Evolutionary conservation across 495 filamentous ascomycete species (phyloP).

Genomic region (Copromyces sp.): DNA sequence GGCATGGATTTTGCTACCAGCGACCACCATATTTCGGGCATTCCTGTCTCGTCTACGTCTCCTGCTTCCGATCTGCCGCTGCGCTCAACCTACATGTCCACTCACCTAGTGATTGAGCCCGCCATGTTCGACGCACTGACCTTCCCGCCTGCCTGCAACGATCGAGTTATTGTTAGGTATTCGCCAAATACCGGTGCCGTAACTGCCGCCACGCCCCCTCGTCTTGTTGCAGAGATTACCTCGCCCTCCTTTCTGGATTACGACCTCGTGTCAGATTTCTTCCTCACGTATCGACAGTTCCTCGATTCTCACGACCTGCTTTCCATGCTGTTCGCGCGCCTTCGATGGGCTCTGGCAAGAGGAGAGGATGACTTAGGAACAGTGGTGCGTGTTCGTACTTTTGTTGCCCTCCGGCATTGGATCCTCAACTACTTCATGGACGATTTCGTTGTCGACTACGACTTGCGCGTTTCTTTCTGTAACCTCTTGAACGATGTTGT

Average conservation of each 20-base stretch:
- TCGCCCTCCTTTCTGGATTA: constrained; percentile 95
- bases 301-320: constrained; percentile 66
- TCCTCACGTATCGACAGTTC: constrained; percentile 87
- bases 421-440: constrained; percentile 96
- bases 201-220: constrained; percentile 78
- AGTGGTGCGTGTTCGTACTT: constrained; percentile 87
- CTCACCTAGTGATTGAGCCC: constrained; percentile 40
- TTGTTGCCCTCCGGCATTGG: constrained; percentile 95
- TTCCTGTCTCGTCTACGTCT: constrained; percentile 3
- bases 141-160: constrained; percentile 57
- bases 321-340: constrained; percentile 69
- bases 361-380: constrained; percentile 74
- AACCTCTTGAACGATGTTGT: constrained; percentile 69
- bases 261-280: constrained; percentile 95
- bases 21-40: not conserved
- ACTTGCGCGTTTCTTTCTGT: constrained; percentile 73
- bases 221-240: constrained; percentile 95
- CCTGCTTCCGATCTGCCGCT: constrained; percentile 15
- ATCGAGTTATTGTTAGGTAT: constrained; percentile 78
- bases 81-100: constrained; percentile 33
- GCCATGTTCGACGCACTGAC: constrained; percentile 73
- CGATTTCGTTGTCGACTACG: constrained; percentile 81
- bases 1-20: not conserved
- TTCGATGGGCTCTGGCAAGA: constrained; percentile 78
- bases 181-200: constrained; percentile 61